Percentiles rank a stretch among this genome's conserved stretches.
These are phyloP conservation scores for Phytophthora pini DNA, from an alignment of 352 stramenopile species.

Conservation along the genomic window DNA sequence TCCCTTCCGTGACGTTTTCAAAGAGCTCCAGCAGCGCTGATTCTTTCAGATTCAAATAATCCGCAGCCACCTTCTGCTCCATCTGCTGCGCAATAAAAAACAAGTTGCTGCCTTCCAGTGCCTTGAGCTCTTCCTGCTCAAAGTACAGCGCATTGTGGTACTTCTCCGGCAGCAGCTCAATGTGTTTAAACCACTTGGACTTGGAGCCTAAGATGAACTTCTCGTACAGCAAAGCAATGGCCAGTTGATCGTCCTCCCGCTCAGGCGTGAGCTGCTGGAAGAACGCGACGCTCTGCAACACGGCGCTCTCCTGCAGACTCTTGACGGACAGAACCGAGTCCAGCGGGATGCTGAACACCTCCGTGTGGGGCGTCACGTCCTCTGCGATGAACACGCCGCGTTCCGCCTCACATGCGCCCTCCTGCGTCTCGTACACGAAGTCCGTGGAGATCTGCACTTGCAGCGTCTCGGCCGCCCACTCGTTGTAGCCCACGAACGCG, in stretches of 20 bases:
- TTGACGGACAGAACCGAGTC: conserved; percentile 65
- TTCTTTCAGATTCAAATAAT: conserved; percentile 53
- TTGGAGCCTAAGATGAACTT: conserved; percentile 46
- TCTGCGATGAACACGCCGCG: conserved; percentile 84
- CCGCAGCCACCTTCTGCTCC: conserved; percentile 53
- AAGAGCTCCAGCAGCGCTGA: conserved; percentile 60
- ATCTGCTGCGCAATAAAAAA: conserved; percentile 75
- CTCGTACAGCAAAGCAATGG: conserved; percentile 78
- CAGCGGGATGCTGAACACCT: conserved; percentile 73
- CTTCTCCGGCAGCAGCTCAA: conserved; percentile 56
- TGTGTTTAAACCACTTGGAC: conserved; percentile 73
- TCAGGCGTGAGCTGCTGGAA: conserved; percentile 56
- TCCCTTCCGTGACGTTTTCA: conserved; percentile 39
- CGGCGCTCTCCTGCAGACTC: conserved; percentile 34
- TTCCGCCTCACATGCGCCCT: conserved; percentile 46
- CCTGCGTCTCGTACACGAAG: conserved; percentile 82
- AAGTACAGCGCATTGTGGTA: conserved; percentile 86
- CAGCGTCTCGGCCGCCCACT: conserved; percentile 65
- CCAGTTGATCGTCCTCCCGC: conserved; percentile 72
- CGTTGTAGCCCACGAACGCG: conserved; percentile 78
- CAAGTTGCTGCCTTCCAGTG: conserved; percentile 67
- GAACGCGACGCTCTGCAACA: conserved; percentile 49
- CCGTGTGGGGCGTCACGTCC: conserved; percentile 75
- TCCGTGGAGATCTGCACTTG: conserved; percentile 70
- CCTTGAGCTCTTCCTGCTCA: conserved; percentile 39